Conservation (phyloP, 176 grass and related monocot species). For the Tillandsia leiboldiana region DNA sequence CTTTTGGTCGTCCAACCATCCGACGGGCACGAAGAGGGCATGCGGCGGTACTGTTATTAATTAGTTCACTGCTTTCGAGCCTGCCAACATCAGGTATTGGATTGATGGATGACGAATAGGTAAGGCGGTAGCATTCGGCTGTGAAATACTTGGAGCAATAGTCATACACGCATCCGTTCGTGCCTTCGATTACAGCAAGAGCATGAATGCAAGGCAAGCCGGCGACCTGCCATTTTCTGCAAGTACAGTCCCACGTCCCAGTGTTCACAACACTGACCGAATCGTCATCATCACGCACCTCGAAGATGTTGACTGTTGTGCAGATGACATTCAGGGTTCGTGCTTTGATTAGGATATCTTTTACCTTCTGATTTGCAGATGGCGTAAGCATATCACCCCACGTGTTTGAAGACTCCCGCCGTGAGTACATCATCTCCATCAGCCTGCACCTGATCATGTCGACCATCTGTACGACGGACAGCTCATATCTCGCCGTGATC, state of each 20-base stretch:
- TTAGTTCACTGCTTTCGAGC: slow-evolving; percentile 27
- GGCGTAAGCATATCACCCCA: slow-evolving; percentile 62
- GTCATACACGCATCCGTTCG: slow-evolving; percentile 46
- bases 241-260: slow-evolving; percentile 59
- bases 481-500: slow-evolving; percentile 63
- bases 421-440: slow-evolving; percentile 91
- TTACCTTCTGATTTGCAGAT: slow-evolving; percentile 58
- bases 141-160: slow-evolving; percentile 76
- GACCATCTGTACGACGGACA: slow-evolving; percentile 79
- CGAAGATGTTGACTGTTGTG: slow-evolving; percentile 49
- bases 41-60: slow-evolving; percentile 27
- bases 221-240: slow-evolving; percentile 59
- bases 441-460: slow-evolving; percentile 80
- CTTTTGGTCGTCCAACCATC: slow-evolving; percentile 66
- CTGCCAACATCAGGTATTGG: slow-evolving; percentile 66
- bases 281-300: slow-evolving; percentile 75
- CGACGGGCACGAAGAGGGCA: slow-evolving; percentile 49
- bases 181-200: slow-evolving; percentile 57
- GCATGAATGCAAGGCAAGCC: slow-evolving; percentile 88
- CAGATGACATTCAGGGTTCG: slow-evolving; percentile 60
- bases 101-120: slow-evolving; percentile 69
- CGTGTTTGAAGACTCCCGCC: slow-evolving; percentile 50
- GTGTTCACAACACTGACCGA: slow-evolving; percentile 64
- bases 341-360: slow-evolving; percentile 65
- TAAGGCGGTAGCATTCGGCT: slow-evolving; percentile 47